Percentiles rank a stretch among this genome's conserved stretches.
Evolutionary conservation across 169 alveolate genomes (phyloP).

Genomic region (Plasmodium adleri): DNA sequence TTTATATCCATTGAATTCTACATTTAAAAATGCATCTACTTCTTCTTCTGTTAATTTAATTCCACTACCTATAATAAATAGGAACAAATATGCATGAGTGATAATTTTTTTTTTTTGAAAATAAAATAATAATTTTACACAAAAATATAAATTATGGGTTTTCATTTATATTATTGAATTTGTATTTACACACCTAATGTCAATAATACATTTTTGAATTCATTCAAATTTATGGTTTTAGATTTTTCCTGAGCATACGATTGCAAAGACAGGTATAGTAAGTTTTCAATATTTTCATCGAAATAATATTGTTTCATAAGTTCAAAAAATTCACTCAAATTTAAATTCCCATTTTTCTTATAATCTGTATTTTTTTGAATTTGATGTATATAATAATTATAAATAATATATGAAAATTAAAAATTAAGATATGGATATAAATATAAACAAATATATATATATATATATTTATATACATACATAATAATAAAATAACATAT

Average conservation of each 20-base stretch:
- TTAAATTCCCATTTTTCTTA: slow-evolving; percentile 57
- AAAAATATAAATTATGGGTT: background rate
- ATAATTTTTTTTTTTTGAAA: slow-evolving; percentile 11
- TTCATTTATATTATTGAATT: slow-evolving; percentile 8
- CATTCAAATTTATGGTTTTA: slow-evolving; percentile 34
- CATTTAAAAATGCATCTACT: slow-evolving; percentile 69
- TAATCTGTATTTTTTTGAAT: slow-evolving; percentile 62
- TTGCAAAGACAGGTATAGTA: slow-evolving; percentile 53
- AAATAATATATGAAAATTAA: background rate
- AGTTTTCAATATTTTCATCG: slow-evolving; percentile 68
- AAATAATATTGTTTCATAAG: slow-evolving; percentile 71
- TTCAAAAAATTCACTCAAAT: slow-evolving; percentile 59
- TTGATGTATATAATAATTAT: background rate
- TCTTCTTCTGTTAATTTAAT: slow-evolving; percentile 71
- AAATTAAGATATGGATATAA: background rate
- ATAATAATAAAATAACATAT: slow-evolving; percentile 11
- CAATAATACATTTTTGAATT: slow-evolving; percentile 54
- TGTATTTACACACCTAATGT: slow-evolving; percentile 54
- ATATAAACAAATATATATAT: background rate
- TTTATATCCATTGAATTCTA: slow-evolving; percentile 58
- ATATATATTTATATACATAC: too few species aligned
- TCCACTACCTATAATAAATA: slow-evolving; percentile 38
- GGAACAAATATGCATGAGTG: background rate
- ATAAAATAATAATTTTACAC: slow-evolving; percentile 14
- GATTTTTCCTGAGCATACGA: slow-evolving; percentile 49